Percentiles rank a stretch among this genome's conserved stretches.
These are phyloP conservation scores for Podaxis pistillaris DNA, from an alignment of 768 basidiomycete genomes.

Conservation along the genomic window DNA sequence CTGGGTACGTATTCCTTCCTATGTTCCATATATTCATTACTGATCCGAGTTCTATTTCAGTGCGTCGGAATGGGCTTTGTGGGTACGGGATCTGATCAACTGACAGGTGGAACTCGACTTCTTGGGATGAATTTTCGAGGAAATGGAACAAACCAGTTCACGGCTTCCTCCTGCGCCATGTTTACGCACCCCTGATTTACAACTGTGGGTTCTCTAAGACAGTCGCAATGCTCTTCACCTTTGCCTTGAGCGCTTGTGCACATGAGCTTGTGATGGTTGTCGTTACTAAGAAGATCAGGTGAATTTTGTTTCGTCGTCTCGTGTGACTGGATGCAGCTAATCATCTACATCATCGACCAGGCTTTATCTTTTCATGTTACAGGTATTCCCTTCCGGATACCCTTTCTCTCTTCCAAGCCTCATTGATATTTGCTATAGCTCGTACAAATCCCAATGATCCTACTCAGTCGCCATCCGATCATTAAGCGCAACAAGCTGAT, in stretches of 20 bases:
- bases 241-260: conserved; percentile 82
- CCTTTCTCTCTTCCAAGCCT: background rate
- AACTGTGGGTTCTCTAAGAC: conserved; percentile 57
- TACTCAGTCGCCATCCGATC: conserved; percentile 69
- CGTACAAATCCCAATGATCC: conserved; percentile 89
- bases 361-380: conserved; percentile 82
- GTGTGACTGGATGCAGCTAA: background rate
- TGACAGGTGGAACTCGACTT: conserved; percentile 89
- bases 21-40: background rate
- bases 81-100: background rate
- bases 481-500: conserved; percentile 81
- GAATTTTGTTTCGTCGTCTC: conserved; percentile 21
- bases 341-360: conserved; percentile 32
- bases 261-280: conserved; percentile 98
- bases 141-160: conserved; percentile 99
- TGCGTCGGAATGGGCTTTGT: background rate
- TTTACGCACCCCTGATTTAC: conserved; percentile 90
- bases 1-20: conserved; percentile 56
- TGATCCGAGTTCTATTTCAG: conserved; percentile 1
- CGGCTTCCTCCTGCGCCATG: conserved; percentile 89
- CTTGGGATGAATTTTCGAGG: conserved; percentile 96
- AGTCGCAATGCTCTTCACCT: conserved; percentile 90
- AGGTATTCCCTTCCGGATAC: conserved; percentile 35
- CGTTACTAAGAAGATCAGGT: conserved; percentile 91
- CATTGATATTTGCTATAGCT: conserved; percentile 43